A percentile compares a stretch with the other conserved stretches of the same genome.
phyloP scores from a whole-genome alignment of 495 filamentous ascomycete species.

The Glonium stellatum region DNA sequence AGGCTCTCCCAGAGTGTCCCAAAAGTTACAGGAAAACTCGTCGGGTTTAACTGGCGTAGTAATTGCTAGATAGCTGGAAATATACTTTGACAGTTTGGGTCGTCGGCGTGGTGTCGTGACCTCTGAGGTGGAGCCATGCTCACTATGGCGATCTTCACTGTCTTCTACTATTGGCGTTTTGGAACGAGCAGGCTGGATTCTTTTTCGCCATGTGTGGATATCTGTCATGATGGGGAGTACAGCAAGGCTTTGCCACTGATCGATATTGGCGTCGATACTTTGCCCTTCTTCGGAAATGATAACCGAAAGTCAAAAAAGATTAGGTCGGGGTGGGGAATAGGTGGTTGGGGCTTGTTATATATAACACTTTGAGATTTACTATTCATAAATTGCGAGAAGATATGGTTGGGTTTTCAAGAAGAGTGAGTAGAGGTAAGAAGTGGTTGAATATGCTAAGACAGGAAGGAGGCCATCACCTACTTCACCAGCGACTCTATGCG shows the following conservation, averaged over 20 bases:
- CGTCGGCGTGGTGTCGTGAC: slow-evolving; percentile 18
- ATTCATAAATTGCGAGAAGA: too few species aligned
- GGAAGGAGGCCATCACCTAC: too few species aligned
- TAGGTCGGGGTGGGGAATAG: too few species aligned
- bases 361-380: too few species aligned
- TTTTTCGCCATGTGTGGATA: slow-evolving; percentile 28
- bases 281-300: too few species aligned
- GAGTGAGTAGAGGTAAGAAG: too few species aligned
- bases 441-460: too few species aligned
- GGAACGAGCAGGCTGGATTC: slow-evolving; percentile 16
- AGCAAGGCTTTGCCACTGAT: slow-evolving; percentile 2
- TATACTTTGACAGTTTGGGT: slow-evolving; percentile 24
- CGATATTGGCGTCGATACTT: too few species aligned
- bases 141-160: slow-evolving; percentile 16
- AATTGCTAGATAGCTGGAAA: slow-evolving; percentile 23
- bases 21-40: slow-evolving; percentile 2
- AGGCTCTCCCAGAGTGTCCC: slow-evolving; percentile 20
- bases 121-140: slow-evolving; percentile 14
- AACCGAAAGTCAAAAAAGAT: too few species aligned
- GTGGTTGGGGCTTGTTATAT: too few species aligned
- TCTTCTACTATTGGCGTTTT: slow-evolving; percentile 17
- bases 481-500: too few species aligned
- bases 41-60: slow-evolving; percentile 1
- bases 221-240: slow-evolving; percentile 15
- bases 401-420: too few species aligned